phyloP scores from a whole-genome alignment of 352 stramenopile genomes.

The Globisporangium orthogonon region DNA sequence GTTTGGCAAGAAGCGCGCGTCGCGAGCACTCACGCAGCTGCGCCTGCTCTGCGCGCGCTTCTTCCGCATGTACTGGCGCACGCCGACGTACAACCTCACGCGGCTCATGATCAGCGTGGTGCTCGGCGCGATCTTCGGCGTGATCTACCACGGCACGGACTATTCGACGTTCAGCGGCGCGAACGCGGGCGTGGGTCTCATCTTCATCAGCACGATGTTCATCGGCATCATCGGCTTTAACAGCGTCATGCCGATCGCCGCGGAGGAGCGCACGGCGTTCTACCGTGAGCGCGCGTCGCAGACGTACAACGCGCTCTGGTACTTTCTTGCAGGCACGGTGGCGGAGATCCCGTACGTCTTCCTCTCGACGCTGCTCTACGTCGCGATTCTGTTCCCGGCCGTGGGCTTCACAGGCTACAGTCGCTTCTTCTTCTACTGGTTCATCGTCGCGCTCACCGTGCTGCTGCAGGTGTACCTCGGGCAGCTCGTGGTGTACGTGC shows the following conservation, averaged over 20 bases:
- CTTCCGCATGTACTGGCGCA: conserved; percentile 81
- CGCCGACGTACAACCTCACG: conserved; percentile 79
- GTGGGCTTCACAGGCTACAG: conserved; percentile 31
- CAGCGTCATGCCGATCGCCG: conserved; percentile 69
- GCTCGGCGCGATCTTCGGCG: conserved; percentile 67
- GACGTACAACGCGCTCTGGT: conserved; percentile 86
- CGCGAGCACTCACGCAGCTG: conserved; percentile 19
- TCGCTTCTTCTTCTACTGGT: conserved; percentile 36
- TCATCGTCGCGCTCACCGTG: conserved; percentile 36
- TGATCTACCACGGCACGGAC: conserved; percentile 61
- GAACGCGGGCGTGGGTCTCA: conserved; percentile 53
- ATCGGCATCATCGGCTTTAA: conserved; percentile 76
- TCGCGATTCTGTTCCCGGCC: conserved; percentile 34
- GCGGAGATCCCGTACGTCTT: conserved; percentile 69
- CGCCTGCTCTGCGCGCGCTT: conserved; percentile 47
- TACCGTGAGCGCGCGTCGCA: conserved; percentile 89
- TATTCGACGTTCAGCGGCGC: conserved; percentile 36
- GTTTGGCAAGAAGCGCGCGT: conserved; percentile 33
- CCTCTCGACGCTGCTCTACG: conserved; percentile 27
- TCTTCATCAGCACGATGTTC: conserved; percentile 84
- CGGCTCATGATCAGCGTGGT: conserved; percentile 62
- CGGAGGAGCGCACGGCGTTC: conserved; percentile 85
- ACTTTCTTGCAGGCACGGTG: conserved; percentile 74
- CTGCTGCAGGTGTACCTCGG: conserved; percentile 44
- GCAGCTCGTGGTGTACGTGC: conserved; percentile 37